Base-by-base conservation (phyloP, 768 basidiomycete species). In the Tricholoma hemisulphureum region DNA sequence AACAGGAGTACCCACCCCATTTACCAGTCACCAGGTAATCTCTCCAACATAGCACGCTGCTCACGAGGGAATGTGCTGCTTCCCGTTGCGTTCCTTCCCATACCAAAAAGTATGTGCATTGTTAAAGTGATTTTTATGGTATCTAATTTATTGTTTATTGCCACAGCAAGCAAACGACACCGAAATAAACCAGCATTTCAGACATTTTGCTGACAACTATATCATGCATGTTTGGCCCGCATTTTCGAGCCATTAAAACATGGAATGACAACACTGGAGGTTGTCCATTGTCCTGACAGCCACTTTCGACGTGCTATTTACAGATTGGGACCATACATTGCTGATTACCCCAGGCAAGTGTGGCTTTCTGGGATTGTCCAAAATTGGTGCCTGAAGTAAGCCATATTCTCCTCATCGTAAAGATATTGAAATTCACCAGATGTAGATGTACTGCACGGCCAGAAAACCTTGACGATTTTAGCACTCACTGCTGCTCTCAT, bases 301-400 rank as follows among this genome's bases (percentile, higher is more conserved):
- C 68, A 73, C 53, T 73, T 54, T 52, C 58, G 59, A 0, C 51
- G 62, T 7, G 62, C n/a, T n/a, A n/a, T n/a, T n/a, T n/a, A n/a
- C n/a, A n/a, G n/a, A n/a, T n/a, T n/a, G n/a, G n/a, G n/a, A n/a
- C n/a, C n/a, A n/a, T n/a, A n/a, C n/a, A n/a, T n/a, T n/a, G n/a
- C n/a, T n/a, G n/a, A n/a, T n/a, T 75, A 77, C 41, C 74, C 73
- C 0, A 72, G 75, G 58, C 71, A 75, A 57, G 67, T 65, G 4
- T 51, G 67, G 3, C 56, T 74, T 1, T 59, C 73, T 0, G 63
- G 70, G 28, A 63, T 72, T 28, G 70, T 77, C 2, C 68, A 70
- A 37, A 65, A n/a, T n/a, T n/a, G n/a, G n/a, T n/a, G n/a, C n/a
- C n/a, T n/a, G n/a, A n/a, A n/a, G n/a, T n/a, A n/a, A n/a, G n/a